Base-by-base conservation (phyloP, 1,139 yeast species). In the Pichia kudriavzevii region DNA sequence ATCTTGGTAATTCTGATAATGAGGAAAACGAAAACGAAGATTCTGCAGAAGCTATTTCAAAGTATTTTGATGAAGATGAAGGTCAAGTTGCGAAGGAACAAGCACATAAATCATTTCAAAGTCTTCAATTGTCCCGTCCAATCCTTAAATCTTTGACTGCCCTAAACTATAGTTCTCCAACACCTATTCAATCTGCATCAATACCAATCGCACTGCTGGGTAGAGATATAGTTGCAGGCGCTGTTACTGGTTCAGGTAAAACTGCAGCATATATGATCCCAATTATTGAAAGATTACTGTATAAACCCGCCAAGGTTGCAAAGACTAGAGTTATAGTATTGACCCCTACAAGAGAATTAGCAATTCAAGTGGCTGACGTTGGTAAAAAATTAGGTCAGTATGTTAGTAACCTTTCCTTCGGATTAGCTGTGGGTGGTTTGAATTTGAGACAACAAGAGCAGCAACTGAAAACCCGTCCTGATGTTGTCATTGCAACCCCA, bases 241-340 rank as follows among this genome's bases (percentile, higher is more conserved):
- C 98, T 24, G 95, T 84, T 19, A 91, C 99, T 4, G 99, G 99
- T 64, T 87, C 97, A 23, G 99, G 99, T 73, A 91, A 91, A 58
- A 93, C 99, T 14, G 98, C 97, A 5, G 98, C 98, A 2, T 91
- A 85, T 55, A 78, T 91, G 79, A 82, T 91, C 39, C 99, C 98
- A 13, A 84, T 91, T 26, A 75, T 93, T 42, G 98, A 93, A 62
- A 77, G 98, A 61, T 67, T 91, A 31, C 63, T 91, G 22, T 91
- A 80, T 60, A 82, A 93, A 50, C 96, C 97, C 8, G 69, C 84
- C 35, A 83, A 82, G 51, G 64, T 81, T 8, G 79, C 95, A 2
- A 74, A 94, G 3, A 87, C 97, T 2, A 72, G 96, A 56, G 98
- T 91, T 12, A 71, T 91, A 35, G 85, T 91, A 4, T 64, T 91